Evolutionary conservation across 257 asterid species (phyloP).

Genomic region (Nicotiana benthamiana): DNA sequence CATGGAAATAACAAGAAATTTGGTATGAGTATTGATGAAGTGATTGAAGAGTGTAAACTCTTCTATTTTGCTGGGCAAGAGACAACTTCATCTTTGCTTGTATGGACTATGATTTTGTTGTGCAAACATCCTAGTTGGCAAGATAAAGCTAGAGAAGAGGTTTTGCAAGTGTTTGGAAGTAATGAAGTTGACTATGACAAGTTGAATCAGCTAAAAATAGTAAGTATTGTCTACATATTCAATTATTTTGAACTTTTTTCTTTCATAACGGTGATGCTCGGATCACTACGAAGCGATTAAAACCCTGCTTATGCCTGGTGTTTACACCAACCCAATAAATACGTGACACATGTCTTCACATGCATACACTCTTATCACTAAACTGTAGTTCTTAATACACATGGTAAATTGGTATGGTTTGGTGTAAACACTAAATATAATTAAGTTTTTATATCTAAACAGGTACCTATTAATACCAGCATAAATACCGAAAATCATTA

Average conservation of each 20-base stretch:
- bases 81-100: constrained; percentile 19
- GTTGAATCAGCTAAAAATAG: constrained; percentile 19
- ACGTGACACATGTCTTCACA: no score
- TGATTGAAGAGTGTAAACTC: constrained; percentile 28
- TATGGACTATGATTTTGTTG: constrained; percentile 22
- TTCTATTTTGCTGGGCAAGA: constrained; percentile 29
- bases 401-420: no score
- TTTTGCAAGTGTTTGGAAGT: constrained; percentile 7
- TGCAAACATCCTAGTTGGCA: constrained; percentile 20
- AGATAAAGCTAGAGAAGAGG: constrained; percentile 21
- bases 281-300: neutral
- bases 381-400: no score
- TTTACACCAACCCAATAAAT: no score
- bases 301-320: no score
- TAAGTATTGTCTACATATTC: neutral
- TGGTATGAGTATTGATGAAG: constrained; percentile 21
- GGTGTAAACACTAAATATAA: no score
- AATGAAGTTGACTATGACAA: constrained; percentile 12
- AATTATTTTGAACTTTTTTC: neutral
- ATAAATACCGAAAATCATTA: no score
- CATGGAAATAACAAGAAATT: constrained; percentile 1
- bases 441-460: no score
- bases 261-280: no score
- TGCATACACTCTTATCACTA: no score
- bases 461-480: neutral